Conservation (phyloP, 2,329 filamentous ascomycete species). For the Cercospora janseana region DNA sequence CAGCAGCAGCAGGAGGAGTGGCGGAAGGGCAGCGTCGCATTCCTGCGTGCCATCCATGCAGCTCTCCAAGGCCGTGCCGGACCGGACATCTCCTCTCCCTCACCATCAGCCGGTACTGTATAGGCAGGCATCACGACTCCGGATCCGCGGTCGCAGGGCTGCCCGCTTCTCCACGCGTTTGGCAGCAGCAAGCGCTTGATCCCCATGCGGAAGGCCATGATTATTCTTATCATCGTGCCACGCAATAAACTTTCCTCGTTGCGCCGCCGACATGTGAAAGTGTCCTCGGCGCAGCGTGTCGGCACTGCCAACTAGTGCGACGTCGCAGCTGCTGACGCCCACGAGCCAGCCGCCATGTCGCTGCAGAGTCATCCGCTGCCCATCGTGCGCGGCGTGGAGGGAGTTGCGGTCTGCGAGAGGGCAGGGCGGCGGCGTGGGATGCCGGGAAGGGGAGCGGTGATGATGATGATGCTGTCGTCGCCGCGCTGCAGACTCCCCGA, state of each 20-base stretch:
- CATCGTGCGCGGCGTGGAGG: not conserved
- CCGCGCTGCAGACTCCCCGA: too few relatives aligned
- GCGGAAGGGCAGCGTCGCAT: not conserved
- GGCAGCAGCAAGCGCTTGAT: not conserved
- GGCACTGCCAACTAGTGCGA: not conserved
- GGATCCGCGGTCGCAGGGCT: too few relatives aligned
- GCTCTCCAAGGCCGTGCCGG: not conserved
- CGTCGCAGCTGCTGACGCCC: not conserved
- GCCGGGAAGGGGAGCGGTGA: not conserved
- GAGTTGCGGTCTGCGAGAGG: not conserved
- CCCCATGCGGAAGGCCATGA: constrained; percentile 5
- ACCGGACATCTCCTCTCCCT: not conserved
- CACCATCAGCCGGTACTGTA: too few relatives aligned
- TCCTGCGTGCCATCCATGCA: not conserved
- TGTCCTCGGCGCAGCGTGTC: constrained; percentile 3
- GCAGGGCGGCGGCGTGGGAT: too few relatives aligned
- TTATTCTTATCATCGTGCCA: not conserved
- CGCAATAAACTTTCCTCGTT: constrained; percentile 14
- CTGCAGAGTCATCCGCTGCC: not conserved
- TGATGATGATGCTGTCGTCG: too few relatives aligned
- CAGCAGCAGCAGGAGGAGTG: not conserved
- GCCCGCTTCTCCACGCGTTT: constrained; percentile 5
- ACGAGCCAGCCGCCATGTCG: not conserved
- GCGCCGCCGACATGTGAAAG: constrained; percentile 14
- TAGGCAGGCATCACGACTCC: too few relatives aligned